Base-by-base conservation (phyloP, 2,329 filamentous ascomycete genomes). In the Trichoderma polysporum region DNA sequence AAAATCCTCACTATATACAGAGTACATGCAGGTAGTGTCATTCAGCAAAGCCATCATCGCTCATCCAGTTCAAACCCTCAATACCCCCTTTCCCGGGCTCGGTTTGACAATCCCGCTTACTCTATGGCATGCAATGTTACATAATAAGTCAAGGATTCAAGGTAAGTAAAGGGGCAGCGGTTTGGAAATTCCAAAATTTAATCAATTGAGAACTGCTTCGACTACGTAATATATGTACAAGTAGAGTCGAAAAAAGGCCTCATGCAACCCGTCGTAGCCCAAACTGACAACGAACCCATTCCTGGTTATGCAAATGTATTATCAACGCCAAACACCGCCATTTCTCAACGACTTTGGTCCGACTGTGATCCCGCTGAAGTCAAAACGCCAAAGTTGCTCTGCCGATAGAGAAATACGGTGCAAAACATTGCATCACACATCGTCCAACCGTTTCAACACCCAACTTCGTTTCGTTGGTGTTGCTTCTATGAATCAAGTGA, bases 261-360 rank as follows among this genome's bases (percentile, higher is more conserved):
- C 4, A 12, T 29, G 22, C 9, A 35, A 37, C 17, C 41, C 12
- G 17, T 61, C 41, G 17, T 37, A 25, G 31, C 17, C 41, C 45
- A 61, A 50, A 8, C 17, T 33, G 53, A 39, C 37, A 45, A 22
- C 22, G 17, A 31, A 49, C n/a, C 25, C 39, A 25, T 35, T 59
- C 12, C 39, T 35, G n/a, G 54, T 47, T 37, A 13, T 59, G 53
- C 33, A 66, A 29, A 45, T 12, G 13, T 35, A 60, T 35, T 19
- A 29, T 35, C 53, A 45, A 60, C 54, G 41, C 63, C 63, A 53
- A 50, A 66, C 45, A 49, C 63, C 63, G 29, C 4, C 52, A 35
- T 3, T 41, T 37, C 45, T 22, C 53, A 45, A 45, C 7, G 37
- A 13, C 33, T n/a, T 27, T 6, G 12, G 17, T 41, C 33, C 39